Evolutionary conservation across 331 rosid species (phyloP).

Genomic region (Pyrus hybrid): DNA sequence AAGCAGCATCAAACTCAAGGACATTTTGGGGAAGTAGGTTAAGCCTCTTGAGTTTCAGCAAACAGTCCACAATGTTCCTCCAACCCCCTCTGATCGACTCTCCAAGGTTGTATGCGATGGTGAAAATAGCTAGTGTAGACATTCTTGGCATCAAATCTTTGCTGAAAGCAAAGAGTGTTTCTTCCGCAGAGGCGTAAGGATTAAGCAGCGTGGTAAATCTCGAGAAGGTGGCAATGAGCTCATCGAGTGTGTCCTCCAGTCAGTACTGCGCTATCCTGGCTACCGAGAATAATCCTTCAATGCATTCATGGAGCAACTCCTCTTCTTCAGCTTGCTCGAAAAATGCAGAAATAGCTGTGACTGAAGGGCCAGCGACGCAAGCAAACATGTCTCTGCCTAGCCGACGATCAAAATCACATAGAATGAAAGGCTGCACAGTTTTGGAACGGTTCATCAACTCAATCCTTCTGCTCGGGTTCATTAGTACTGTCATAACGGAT

Average conservation of each 20-base stretch:
- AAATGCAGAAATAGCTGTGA: constrained; percentile 68
- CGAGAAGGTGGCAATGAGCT: constrained; percentile 69
- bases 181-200: constrained; percentile 91
- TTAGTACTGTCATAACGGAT: constrained; percentile 35
- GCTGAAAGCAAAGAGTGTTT: constrained; percentile 70
- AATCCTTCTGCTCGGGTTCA: constrained; percentile 81
- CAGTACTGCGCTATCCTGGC: constrained; percentile 78
- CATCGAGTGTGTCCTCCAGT: constrained; percentile 80
- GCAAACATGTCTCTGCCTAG: constrained; percentile 92
- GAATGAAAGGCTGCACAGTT: constrained; percentile 23
- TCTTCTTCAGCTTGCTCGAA: constrained; percentile 87
- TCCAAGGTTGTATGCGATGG: constrained; percentile 60
- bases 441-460: constrained; percentile 72
- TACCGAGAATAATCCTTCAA: constrained; percentile 76
- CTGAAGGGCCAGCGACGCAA: constrained; percentile 81
- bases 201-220: constrained; percentile 79
- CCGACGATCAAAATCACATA: constrained; percentile 48
- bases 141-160: constrained; percentile 77
- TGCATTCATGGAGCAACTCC: constrained; percentile 78
- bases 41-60: constrained; percentile 76
- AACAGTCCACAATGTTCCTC: constrained; percentile 83
- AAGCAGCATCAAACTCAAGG: constrained; percentile 45
- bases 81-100: constrained; percentile 75
- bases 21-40: constrained; percentile 66
- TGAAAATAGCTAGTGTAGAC: constrained; percentile 83